Evolutionary conservation across 176 grass and related monocot genomes (phyloP), one percentile per base, ranked within the genome.

Genomic region (Rhynchospora tenuis): DNA sequence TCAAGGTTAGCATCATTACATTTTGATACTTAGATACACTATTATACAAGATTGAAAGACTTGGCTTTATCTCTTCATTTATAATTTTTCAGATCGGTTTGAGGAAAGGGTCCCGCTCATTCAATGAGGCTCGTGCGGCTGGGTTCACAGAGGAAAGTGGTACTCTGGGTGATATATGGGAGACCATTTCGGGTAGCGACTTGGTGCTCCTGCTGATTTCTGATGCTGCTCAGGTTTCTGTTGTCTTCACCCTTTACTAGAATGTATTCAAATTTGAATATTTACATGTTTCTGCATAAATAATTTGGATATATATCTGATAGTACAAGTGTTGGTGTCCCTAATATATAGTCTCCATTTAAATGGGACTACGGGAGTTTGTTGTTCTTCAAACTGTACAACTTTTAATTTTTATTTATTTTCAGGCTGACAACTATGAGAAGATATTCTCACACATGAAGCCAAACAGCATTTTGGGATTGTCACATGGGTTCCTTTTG

Each of bases 391-490:
- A 75, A 51, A 54, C 52, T 4, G 8, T 54, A 75, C 13, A 7
- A 51, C 12, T 75, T 9, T 75, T 54, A n/a, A 52, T 75, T 54
- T 74, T 75, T n/a, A 13, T 45, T 56, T 79, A 26, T 85, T 4
- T 83, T 82, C 78, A 95, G 93, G 90, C 90, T 13, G 93, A 95
- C 76, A 95, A 95, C 71, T 92, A 90, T 64, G 90, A 95, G 84
- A 92, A 95, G 86, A 88, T 95, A 59, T 90, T 95, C 81, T 95
- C 93, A 24, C 84, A 95, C 84, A 95, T 95, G 93, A 95, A 95
- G 57, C 93, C 88, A n/a, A 95, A 92, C 86, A 92, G 93, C 83
- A 90, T 95, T 67, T 83, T 95, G 61, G 93, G 93, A n/a, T 84
- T 95, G 44, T 95, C 93, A 0, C 93, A 95, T 77, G 93, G 93